These are phyloP conservation scores for Fonsecaea pedrosoi DNA, from an alignment of 2,329 filamentous ascomycete genomes.

Conservation along the genomic window DNA sequence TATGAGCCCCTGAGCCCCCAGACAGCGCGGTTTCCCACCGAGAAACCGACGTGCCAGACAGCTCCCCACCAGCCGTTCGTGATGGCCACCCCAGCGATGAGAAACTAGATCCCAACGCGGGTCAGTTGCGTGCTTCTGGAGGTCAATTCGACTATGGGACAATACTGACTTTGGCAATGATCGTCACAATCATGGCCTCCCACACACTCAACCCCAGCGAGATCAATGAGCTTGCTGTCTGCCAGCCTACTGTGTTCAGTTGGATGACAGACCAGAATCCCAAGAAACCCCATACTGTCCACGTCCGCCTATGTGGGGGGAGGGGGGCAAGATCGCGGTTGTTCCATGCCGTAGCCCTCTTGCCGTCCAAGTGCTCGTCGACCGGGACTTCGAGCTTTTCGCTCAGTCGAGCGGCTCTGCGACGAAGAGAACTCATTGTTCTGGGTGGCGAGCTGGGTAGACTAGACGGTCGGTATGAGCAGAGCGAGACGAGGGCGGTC, in stretches of 20 bases:
- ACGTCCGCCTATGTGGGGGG: constrained; percentile 69
- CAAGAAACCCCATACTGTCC: constrained; percentile 75
- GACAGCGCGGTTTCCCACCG: constrained; percentile 47
- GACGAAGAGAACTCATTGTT: constrained; percentile 22
- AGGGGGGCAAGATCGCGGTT: constrained; percentile 24
- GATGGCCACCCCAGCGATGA: constrained; percentile 36
- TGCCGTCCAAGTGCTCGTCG: constrained; percentile 21
- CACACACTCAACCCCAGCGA: constrained; percentile 41
- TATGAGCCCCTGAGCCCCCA: constrained; percentile 30
- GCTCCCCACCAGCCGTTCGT: constrained; percentile 19
- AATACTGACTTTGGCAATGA: constrained; percentile 37
- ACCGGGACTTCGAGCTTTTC: constrained; percentile 26
- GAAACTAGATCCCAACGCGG: constrained; percentile 39
- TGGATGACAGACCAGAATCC: constrained; percentile 33
- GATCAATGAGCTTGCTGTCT: constrained; percentile 42
- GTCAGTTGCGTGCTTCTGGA: constrained; percentile 39
- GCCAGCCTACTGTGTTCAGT: constrained; percentile 44
- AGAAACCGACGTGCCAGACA: constrained; percentile 34
- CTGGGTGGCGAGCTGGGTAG: neutral
- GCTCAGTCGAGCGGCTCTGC: constrained; percentile 22
- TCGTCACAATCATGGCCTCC: constrained; percentile 41
- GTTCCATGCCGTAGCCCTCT: constrained; percentile 25
- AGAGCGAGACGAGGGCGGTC: neutral
- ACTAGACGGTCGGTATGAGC: neutral
- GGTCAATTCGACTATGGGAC: constrained; percentile 35